These are phyloP conservation scores for Wickerhamiella spandovensis DNA, from an alignment of 805 yeast genomes.

Conservation along the genomic window DNA sequence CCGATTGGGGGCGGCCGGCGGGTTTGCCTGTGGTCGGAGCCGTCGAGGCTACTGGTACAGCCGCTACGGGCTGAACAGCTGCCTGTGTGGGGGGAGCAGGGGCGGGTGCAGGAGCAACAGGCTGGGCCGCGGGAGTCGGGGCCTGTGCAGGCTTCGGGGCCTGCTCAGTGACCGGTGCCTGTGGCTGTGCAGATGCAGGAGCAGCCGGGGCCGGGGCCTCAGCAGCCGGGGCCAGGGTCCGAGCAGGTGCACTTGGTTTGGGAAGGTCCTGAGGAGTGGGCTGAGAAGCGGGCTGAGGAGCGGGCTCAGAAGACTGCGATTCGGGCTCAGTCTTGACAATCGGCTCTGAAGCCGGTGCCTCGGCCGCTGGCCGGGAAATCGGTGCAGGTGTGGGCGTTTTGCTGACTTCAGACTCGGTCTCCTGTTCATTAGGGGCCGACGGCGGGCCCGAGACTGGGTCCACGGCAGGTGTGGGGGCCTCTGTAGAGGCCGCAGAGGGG, in stretches of 20 bases:
- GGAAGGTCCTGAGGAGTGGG: no score
- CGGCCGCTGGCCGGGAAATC: no score
- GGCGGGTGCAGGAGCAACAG: conserved; percentile 19
- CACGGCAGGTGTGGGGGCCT: no score
- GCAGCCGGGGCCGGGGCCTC: conserved; percentile 2
- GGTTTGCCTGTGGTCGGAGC: conserved; percentile 4
- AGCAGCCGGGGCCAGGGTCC: no score
- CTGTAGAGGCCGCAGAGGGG: no score
- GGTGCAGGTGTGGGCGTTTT: conserved; percentile 1
- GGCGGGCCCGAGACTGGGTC: no score
- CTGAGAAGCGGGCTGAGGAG: no score
- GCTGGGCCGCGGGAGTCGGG: conserved; percentile 16
- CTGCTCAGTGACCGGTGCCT: neutral
- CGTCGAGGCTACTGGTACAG: conserved; percentile 4
- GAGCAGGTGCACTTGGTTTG: no score
- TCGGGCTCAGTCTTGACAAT: no score
- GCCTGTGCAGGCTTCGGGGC: neutral
- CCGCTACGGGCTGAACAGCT: neutral
- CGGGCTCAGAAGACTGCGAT: no score
- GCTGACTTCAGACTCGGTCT: neutral
- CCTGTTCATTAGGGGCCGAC: neutral
- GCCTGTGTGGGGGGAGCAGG: conserved; percentile 1
- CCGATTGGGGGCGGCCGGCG: conserved; percentile 13
- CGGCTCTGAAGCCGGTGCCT: no score
- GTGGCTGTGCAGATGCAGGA: neutral